Evolutionary conservation across 2,329 filamentous ascomycete genomes (phyloP), one percentile per base, ranked within the genome.

Genomic region (Phialophora expanda): DNA sequence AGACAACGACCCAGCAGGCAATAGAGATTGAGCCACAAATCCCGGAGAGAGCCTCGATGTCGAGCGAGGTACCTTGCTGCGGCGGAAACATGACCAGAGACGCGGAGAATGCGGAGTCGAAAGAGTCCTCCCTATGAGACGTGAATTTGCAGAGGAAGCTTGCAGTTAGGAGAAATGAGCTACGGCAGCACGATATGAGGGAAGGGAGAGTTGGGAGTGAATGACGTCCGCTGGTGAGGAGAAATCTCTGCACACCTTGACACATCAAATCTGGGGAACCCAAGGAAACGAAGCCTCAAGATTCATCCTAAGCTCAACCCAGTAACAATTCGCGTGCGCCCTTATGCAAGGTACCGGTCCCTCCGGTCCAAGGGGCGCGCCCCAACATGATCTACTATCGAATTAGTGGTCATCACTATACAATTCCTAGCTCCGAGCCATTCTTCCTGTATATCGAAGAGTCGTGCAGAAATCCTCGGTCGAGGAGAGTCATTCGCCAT

Each of bases 1-100:
- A 99, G 65, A 99, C 95, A 41, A 98, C 92, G 64, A 98, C 91
- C 95, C 95, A 97, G 77, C 93, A 97, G 58, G 93, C 93, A 76
- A 99, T 97, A 54, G 92, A 97, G 72, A 99, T 93, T 8, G 93
- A 97, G 41, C 93, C 94, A 79, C 90, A 93, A 73, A 97, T 97
- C 62, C 94, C 94, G 73, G 92, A 96, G 74, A 97, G 88, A 67
- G 93, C 93, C 76, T 95, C 91, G 66, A 97, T 89, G 77, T 97
- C 91, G 72, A 97, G 83, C 78, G 90, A 89, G 68, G 70, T 74
- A 51, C 73, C 73, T 69, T 77, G 76, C 59, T 77, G 75, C 61
- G 79, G 78, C 66, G 74, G 74, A 68, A 74, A 75, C 74, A 76
- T 75, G 54, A 44, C 67, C 26, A 17, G 17, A 30, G 28, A 26